These are phyloP conservation scores for Russula olivacea DNA, from an alignment of 768 basidiomycete genomes.

Conservation along the genomic window DNA sequence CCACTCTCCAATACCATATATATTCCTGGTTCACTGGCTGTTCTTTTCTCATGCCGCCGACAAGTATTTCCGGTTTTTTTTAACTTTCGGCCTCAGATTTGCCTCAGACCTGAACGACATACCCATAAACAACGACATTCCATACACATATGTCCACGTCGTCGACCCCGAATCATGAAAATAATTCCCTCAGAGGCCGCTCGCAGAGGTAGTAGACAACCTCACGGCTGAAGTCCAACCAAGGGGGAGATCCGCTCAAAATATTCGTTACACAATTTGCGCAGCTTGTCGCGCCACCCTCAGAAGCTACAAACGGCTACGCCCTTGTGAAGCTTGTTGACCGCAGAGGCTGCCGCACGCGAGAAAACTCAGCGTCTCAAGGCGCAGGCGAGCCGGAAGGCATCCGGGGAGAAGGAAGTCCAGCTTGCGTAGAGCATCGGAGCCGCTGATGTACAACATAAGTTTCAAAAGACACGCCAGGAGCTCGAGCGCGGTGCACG, in stretches of 20 bases:
- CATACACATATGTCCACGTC: slow-evolving; percentile 22
- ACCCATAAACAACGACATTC: slow-evolving; percentile 22
- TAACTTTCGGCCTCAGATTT: background rate
- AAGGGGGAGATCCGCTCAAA: background rate
- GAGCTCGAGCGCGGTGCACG: slow-evolving; percentile 30
- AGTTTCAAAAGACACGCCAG: slow-evolving; percentile 32
- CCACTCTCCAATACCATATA: background rate
- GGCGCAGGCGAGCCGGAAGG: slow-evolving; percentile 13
- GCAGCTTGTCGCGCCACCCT: slow-evolving; percentile 22
- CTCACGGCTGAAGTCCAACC: slow-evolving; percentile 6
- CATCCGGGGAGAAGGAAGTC: slow-evolving; percentile 32
- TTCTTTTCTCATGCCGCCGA: background rate
- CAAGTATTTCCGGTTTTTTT: background rate
- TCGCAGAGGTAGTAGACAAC: slow-evolving; percentile 15
- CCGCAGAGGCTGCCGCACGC: slow-evolving; percentile 8
- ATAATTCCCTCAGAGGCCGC: slow-evolving; percentile 12
- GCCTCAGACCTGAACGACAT: slow-evolving; percentile 4
- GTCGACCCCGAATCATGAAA: slow-evolving; percentile 24
- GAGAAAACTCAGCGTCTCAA: slow-evolving; percentile 16
- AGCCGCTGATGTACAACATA: slow-evolving; percentile 34
- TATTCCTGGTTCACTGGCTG: background rate
- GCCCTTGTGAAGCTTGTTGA: slow-evolving; percentile 22
- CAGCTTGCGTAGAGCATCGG: slow-evolving; percentile 36
- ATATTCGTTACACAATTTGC: slow-evolving; percentile 12
- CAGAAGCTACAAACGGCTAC: slow-evolving; percentile 20